Evolutionary conservation across 495 filamentous ascomycete genomes (phyloP), one percentile per base, ranked within the genome.

Genomic region (Neurospora sp.): DNA sequence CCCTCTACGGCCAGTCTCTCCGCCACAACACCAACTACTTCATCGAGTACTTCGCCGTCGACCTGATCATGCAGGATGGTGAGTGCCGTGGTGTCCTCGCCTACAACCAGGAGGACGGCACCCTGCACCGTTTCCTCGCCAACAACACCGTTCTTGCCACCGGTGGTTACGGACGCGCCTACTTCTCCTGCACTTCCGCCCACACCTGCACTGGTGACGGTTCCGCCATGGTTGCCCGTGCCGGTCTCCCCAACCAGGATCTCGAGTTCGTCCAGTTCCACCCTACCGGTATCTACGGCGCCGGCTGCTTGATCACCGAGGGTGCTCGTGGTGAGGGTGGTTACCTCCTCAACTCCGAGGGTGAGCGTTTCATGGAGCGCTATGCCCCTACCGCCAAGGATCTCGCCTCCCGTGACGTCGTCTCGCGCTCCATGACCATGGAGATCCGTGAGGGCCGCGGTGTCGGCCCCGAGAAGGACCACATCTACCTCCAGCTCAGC

Each of bases 191-290:
- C 83, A 98, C 95, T 40, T 97, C 94, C 68, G 95, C 95, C 70
- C 95, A 98, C 85, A 98, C 95, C 76, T 97, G 94, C 84, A 98
- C 95, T 73, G 95, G 95, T 88, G 95, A 98, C 79, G 95, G 95
- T 83, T 97, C 95, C 92, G 96, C 94, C 74, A 97, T 98, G 96
- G 96, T 97, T 80, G 91, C 96, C 75, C 93, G 96, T 83, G 96
- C 96, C 72, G 96, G 96, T 81, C 92, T 99, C 41, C 96, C 96
- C 71, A 97, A 97, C 87, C 96, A 99, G 86, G 96, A 99, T 88
- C 88, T 99, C 78, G 96, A 99, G 84, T 99, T 99, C 85, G 96
- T 99, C 76, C 96, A 99, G 86, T 99, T 99, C 90, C 96, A 99
- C 84, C 96, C 96, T 35, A 97, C 96, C 71, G 96, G 96, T 85